Base-by-base conservation (phyloP, 2,329 filamentous ascomycete species). In the Phialocephala subalpina region DNA sequence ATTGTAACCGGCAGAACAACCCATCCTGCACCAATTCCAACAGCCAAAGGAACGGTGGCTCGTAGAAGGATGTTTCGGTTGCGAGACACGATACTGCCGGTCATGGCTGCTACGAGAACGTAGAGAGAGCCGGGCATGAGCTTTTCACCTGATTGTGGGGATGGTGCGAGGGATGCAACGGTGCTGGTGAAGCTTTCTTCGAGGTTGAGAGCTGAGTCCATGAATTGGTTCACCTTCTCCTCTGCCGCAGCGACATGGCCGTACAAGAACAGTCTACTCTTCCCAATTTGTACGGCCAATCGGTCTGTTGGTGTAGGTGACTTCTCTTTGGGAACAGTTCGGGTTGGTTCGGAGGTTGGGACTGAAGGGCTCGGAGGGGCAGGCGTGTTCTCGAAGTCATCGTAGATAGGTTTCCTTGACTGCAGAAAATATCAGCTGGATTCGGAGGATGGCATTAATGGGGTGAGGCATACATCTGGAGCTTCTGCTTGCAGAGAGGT, bases 91-190 rank as follows among this genome's bases (percentile, higher is more conserved):
- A 99, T 98, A 79, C 89, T 94, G 73, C 95, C 96, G 40, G 96
- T 93, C 94, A 99, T 97, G 74, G 93, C 90, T 49, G 94, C 91
- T 57, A 99, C 94, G 35, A 97, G 87, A 56, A 98, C 94, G 82
- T 98, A 98, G 72, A 98, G 88, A 66, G 89, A 85, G 29, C 95
- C 95, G 38, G 96, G 96, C 81, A 98, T 90, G 64, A 99, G 86
- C 77, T 90, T 89, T 84, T 99, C 96, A 78, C 92, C 92, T 67
- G 89, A 92, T 80, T 95, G 91, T 75, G 90, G 90, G 42, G 94
- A 84, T 35, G 96, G 96, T 22, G 94, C 96, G 45, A 99, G 87
- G 25, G 92, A 94, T 66, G 94, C 93, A 72, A 99, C 81, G 67
- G 96, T 98, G 80, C 86, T 87, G 74, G 95, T 97, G 82, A 98